phyloP scores from a whole-genome alignment of 1,284 basidiomycete species.

The Macrocybe sp. region DNA sequence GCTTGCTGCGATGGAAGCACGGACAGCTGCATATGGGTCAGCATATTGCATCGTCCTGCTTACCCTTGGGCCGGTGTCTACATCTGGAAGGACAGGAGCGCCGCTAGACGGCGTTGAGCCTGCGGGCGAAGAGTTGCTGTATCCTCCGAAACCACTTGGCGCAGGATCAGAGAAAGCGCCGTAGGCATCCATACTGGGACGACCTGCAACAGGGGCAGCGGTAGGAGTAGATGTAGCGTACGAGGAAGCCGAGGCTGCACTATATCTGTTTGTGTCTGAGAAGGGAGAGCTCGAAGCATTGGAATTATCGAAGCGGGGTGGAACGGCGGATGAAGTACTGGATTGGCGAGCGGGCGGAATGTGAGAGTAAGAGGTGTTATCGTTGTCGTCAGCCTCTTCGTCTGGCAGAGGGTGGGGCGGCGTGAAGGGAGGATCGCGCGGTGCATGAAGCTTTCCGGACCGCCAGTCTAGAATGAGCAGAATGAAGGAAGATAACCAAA shows the following conservation, averaged over 20 bases:
- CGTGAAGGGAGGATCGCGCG: constrained; percentile 68
- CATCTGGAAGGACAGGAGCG: constrained; percentile 30
- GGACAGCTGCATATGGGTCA: constrained; percentile 74
- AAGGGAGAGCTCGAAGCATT: constrained; percentile 38
- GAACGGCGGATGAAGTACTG: constrained; percentile 23
- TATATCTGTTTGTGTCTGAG: constrained; percentile 47
- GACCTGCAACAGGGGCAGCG: constrained; percentile 27
- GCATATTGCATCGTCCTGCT: constrained; percentile 89
- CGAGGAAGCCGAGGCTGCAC: constrained; percentile 28
- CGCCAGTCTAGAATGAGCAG: constrained; percentile 71
- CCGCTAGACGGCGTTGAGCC: constrained; percentile 8
- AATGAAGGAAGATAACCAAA: constrained; percentile 61
- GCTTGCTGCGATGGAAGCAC: constrained; percentile 41
- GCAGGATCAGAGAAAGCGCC: constrained; percentile 84
- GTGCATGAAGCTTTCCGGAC: constrained; percentile 52
- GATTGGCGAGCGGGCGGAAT: constrained; percentile 29
- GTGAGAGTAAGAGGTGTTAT: constrained; percentile 44
- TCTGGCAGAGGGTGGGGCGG: constrained; percentile 40
- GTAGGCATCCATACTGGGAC: constrained; percentile 79
- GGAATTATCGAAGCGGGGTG: constrained; percentile 20
- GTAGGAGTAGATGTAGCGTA: constrained; percentile 19
- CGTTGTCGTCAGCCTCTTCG: constrained; percentile 38
- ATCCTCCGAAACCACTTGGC: constrained; percentile 52
- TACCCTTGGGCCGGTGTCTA: constrained; percentile 44
- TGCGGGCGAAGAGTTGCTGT: constrained; percentile 15